These are phyloP conservation scores for Ilyonectria destructans DNA, from an alignment of 2,329 filamentous ascomycete genomes.

Conservation along the genomic window DNA sequence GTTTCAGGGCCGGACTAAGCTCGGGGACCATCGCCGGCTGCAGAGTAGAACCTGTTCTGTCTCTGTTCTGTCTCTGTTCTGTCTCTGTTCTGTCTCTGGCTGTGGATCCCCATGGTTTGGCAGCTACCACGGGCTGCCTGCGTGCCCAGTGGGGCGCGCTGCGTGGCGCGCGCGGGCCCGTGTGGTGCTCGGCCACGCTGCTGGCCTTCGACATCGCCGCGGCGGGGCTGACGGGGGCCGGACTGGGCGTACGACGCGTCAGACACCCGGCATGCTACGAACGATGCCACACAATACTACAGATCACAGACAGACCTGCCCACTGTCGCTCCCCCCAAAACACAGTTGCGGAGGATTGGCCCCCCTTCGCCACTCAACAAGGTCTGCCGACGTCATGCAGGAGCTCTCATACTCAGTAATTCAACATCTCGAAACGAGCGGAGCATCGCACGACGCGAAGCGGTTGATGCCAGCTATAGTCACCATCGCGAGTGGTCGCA, in stretches of 20 bases:
- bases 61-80: too few relatives aligned
- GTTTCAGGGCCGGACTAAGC: too few relatives aligned
- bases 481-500: constrained; percentile 3
- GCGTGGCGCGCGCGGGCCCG: too few relatives aligned
- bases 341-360: constrained; percentile 5
- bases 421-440: constrained; percentile 6
- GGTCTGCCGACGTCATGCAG: not conserved
- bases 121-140: too few relatives aligned
- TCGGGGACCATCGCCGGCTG: too few relatives aligned
- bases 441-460: constrained; percentile 8
- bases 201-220: too few relatives aligned
- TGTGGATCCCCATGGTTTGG: too few relatives aligned
- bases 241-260: not conserved
- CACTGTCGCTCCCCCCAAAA: constrained; percentile 18
- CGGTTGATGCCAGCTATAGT: constrained; percentile 1
- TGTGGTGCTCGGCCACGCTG: too few relatives aligned
- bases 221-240: too few relatives aligned
- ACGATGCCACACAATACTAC: constrained; percentile 8
- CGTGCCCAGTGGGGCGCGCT: too few relatives aligned
- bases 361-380: constrained; percentile 7
- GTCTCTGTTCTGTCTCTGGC: too few relatives aligned
- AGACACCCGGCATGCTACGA: constrained; percentile 10
- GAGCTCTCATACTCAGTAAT: constrained; percentile 16
- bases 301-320: constrained; percentile 18
- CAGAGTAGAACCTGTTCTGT: too few relatives aligned